Evolutionary conservation across 176 grass and related monocot species (phyloP), one percentile per base, ranked within the genome.

Genomic region (Dactylis glomerata): DNA sequence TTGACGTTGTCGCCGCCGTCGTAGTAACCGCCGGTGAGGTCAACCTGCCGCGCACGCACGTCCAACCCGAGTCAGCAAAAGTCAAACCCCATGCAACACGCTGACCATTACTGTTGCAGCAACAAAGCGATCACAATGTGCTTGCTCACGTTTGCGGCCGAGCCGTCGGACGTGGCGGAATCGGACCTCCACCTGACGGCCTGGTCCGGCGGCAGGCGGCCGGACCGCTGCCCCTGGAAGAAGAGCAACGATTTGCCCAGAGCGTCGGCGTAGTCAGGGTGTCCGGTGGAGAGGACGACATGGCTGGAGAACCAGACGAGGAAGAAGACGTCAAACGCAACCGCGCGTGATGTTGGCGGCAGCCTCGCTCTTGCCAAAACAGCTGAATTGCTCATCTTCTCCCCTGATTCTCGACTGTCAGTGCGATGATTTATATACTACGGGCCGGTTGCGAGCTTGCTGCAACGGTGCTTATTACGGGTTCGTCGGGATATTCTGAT

Each of bases 1-100:
- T 94, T 97, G 5, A 90, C 91, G 75, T 95, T 97, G 92, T 97
- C 95, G 14, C 92, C 92, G 64, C 92, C 95, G 77, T 97, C 95
- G 84, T 97, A 97, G 87, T 97, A 95, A 1, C 95, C 95, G 47
- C 91, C 92, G 10, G 85, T 90, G 23, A 95, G 89, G 62, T 97
- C 91, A 0, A 97, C 91, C 91, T 97, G 73, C 24, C 37, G 45
- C 8, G 66, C 20, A 74, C 62, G 84, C 67, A 76, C 81, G 73
- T 10, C 64, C 82, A n/a, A 30, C 52, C 15, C 7, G 0, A 24
- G 72, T 62, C 12, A 80, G 16, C 9, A 13, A 0, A 4, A 81
- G 40, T 70, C 77, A 68, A 85, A 50, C 15, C 15, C 47, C 12
- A 3, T 0, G 16, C 61, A 64, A 44, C 10, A 13, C 5, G 50